Evolutionary conservation across 139 green algal genomes (phyloP).

Genomic region (Coelastrella sp.): DNA sequence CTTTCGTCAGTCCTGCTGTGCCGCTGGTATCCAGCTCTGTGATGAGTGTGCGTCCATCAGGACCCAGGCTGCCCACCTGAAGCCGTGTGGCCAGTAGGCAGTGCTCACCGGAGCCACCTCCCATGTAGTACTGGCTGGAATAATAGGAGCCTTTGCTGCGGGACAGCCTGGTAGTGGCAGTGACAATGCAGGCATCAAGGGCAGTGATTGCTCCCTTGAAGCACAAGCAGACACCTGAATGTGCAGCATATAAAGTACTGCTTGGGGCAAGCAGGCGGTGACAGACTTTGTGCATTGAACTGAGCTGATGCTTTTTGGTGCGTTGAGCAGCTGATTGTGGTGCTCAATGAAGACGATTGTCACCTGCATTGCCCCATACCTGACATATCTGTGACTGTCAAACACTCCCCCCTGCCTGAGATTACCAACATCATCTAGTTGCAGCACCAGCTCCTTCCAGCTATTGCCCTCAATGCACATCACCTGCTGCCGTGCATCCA

Average conservation of each 20-base stretch:
- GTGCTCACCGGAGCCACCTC: background rate
- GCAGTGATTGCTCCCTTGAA: no score
- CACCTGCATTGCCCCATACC: background rate
- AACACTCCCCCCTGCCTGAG: background rate
- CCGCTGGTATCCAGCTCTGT: background rate
- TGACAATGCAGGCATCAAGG: no score
- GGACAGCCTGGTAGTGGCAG: no score
- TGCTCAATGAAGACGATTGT: background rate
- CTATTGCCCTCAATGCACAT: background rate
- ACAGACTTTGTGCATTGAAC: no score
- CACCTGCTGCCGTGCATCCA: background rate
- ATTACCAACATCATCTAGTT: background rate
- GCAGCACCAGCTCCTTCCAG: background rate
- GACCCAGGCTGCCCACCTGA: background rate
- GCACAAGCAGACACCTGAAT: no score
- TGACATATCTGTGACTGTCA: background rate
- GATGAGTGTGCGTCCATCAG: conserved; percentile 27
- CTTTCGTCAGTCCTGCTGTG: background rate
- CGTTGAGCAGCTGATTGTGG: background rate
- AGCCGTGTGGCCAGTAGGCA: background rate
- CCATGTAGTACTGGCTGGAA: background rate
- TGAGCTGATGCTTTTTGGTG: no score
- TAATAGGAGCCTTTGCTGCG: no score
- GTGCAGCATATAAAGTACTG: no score
- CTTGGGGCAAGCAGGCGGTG: no score